phyloP scores from a whole-genome alignment of 768 basidiomycete genomes.

The Panus rudis region DNA sequence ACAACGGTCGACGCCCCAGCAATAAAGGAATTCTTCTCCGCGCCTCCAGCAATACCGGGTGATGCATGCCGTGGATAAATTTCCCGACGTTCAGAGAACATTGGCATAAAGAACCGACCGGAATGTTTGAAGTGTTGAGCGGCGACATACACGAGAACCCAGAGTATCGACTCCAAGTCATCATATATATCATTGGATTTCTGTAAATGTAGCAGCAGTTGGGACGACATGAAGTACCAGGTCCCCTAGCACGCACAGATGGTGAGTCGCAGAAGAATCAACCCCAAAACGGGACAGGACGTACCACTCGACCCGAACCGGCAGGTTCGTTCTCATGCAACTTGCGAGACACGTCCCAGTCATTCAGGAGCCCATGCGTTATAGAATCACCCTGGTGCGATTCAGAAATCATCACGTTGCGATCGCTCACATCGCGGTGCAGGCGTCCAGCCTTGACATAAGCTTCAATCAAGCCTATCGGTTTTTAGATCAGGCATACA shows the following conservation, averaged over 20 bases:
- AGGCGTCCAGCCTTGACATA: background rate
- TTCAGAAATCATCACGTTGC: constrained; percentile 9
- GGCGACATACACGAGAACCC: constrained; percentile 6
- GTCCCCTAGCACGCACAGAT: constrained; percentile 9
- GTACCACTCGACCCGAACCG: background rate
- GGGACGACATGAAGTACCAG: constrained; percentile 8
- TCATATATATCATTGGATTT: constrained; percentile 9
- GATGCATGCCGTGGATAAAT: no score
- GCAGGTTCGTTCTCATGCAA: background rate
- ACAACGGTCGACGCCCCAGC: no score
- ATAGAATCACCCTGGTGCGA: no score
- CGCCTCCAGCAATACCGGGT: no score
- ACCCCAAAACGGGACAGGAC: background rate
- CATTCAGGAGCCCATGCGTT: constrained; percentile 5
- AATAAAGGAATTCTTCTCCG: no score
- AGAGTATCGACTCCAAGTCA: constrained; percentile 12
- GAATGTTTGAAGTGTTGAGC: background rate
- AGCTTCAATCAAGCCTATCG: background rate
- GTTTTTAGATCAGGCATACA: background rate
- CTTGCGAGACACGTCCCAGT: constrained; percentile 4
- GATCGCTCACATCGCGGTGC: constrained; percentile 8
- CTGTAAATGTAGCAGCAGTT: constrained; percentile 3
- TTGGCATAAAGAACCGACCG: background rate
- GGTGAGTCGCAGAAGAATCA: background rate
- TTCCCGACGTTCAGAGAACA: background rate